Evolutionary conservation across 2,329 filamentous ascomycete species (phyloP).

Genomic region (Neospermospora avenae): DNA sequence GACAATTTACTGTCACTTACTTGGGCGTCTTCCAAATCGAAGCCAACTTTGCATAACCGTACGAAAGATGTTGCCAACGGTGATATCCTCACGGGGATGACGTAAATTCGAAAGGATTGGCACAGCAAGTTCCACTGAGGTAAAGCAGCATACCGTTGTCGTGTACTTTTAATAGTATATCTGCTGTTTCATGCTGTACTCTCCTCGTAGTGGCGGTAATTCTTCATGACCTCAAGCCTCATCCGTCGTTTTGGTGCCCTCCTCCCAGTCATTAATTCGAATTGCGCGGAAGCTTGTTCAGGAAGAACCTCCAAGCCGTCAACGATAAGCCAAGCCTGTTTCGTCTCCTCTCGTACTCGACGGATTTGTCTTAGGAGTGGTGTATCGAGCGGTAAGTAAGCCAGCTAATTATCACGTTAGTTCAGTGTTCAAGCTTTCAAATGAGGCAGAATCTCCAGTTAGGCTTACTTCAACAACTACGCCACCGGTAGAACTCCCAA

Average conservation of each 20-base stretch:
- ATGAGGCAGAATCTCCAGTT: neutral
- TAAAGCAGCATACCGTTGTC: too few relatives aligned
- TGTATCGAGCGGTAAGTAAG: constrained; percentile 71
- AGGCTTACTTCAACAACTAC: constrained; percentile 61
- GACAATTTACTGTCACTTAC: too few relatives aligned
- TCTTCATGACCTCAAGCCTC: constrained; percentile 43
- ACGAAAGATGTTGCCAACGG: neutral
- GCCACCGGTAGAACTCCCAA: constrained; percentile 69
- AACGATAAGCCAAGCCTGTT: constrained; percentile 69
- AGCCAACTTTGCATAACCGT: neutral
- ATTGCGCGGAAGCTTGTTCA: constrained; percentile 78
- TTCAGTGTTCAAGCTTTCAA: neutral
- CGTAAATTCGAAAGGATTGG: too few relatives aligned
- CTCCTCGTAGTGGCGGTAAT: constrained; percentile 31
- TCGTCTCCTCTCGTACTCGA: constrained; percentile 43
- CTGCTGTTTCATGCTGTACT: neutral
- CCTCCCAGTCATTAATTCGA: constrained; percentile 75
- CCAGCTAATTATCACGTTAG: constrained; percentile 41
- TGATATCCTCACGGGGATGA: neutral
- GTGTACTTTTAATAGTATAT: too few relatives aligned
- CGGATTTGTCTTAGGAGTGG: constrained; percentile 65
- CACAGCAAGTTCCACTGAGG: too few relatives aligned
- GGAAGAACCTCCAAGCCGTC: constrained; percentile 73
- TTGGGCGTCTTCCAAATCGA: neutral
- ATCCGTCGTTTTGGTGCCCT: constrained; percentile 69